Conservation (phyloP, 2,329 filamentous ascomycete species). For the Diaporthe citriasiana region DNA sequence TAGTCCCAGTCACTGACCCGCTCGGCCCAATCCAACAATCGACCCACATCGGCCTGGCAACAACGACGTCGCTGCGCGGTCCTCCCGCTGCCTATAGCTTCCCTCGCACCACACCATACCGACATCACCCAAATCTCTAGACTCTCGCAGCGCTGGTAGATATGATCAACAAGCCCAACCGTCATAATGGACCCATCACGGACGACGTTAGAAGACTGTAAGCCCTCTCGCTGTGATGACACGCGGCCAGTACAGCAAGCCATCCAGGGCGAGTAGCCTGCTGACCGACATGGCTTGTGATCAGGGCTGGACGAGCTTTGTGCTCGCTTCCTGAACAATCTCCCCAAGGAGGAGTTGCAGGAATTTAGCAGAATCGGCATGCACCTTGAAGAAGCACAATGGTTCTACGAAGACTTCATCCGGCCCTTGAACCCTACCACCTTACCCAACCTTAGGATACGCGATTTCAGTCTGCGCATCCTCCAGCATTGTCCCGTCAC, state of each 20-base stretch:
- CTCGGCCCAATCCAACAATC: conserved; percentile 31
- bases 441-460: conserved; percentile 88
- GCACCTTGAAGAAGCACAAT: conserved; percentile 98
- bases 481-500: conserved; percentile 95
- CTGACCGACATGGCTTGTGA: conserved; percentile 44
- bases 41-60: conserved; percentile 33
- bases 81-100: background rate
- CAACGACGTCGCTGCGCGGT: conserved; percentile 30
- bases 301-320: conserved; percentile 96
- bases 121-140: background rate
- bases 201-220: conserved; percentile 43
- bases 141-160: conserved; percentile 36
- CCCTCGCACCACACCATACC: background rate
- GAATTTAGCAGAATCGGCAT: conserved; percentile 97
- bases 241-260: conserved; percentile 33
- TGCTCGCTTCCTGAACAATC: conserved; percentile 97
- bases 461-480: conserved; percentile 88
- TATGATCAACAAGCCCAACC: conserved; percentile 38
- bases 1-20: background rate
- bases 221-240: conserved; percentile 19
- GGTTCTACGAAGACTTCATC: conserved; percentile 99
- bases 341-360: conserved; percentile 90
- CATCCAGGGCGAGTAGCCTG: background rate
- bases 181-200: conserved; percentile 38
- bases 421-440: conserved; percentile 83